Conservation (phyloP, 208 protist genomes). For the Acanthamoeba castellanii region DNA sequence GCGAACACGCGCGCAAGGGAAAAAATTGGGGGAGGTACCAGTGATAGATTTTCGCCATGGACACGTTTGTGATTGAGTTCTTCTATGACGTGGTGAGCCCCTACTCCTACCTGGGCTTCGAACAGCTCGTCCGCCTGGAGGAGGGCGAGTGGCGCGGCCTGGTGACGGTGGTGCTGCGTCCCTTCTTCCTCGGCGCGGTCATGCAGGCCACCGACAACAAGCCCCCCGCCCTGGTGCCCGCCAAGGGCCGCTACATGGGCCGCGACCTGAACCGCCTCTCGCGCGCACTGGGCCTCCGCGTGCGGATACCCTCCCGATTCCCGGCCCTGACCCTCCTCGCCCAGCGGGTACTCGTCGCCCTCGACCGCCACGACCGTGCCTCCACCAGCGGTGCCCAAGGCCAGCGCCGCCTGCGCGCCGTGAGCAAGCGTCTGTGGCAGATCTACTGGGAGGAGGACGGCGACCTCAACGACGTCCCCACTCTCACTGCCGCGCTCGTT, state of each 20-base stretch:
- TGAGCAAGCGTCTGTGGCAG: conserved; percentile 44
- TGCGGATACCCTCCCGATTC: conserved; percentile 41
- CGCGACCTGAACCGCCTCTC: not conserved
- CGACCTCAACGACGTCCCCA: not conserved
- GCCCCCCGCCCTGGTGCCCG: conserved; percentile 8
- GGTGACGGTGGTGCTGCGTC: conserved; percentile 14
- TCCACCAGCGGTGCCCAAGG: not conserved
- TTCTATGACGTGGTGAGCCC: conserved; percentile 69
- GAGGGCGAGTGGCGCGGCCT: conserved; percentile 12
- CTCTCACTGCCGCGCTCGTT: not conserved
- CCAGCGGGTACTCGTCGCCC: conserved; percentile 19
- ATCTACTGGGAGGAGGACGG: conserved; percentile 57
- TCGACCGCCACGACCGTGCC: not conserved
- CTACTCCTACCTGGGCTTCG: conserved; percentile 67
- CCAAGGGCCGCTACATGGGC: conserved; percentile 52
- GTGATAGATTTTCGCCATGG: not conserved
- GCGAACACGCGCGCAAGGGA: not conserved
- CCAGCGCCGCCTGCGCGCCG: conserved; percentile 15
- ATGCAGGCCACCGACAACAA: conserved; percentile 51
- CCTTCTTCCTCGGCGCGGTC: conserved; percentile 64
- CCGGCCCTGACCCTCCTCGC: conserved; percentile 12
- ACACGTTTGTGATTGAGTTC: conserved; percentile 32
- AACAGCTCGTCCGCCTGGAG: conserved; percentile 22
- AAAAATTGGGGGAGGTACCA: not conserved
- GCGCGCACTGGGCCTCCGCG: not conserved